Base-by-base conservation (phyloP, 192 early-diverging fungal genomes). In the Gamsiella multidivaricata region DNA sequence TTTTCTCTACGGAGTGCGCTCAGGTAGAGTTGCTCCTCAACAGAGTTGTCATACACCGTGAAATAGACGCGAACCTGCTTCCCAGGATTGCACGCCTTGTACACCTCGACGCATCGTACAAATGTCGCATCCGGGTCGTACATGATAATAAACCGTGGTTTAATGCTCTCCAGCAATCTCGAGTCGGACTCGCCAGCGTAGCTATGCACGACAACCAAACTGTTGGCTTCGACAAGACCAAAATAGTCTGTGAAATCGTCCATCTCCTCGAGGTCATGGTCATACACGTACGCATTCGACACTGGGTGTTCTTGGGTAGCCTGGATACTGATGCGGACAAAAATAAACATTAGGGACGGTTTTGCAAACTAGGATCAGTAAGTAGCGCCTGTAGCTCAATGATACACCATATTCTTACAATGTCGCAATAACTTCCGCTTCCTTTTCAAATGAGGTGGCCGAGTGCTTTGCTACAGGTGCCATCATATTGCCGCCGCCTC, bases 1-100 rank as follows among this genome's bases (percentile, higher is more conserved):
- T 96, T 96, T 75, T 99, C 97, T 45, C 87, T 87, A 22, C 97
- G 83, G 64, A 99, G 89, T 0, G 83, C 79, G 25, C 91, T 91
- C 36, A 99, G 72, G 63, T 96, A 99, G 28, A 87, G 81, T 80
- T 98, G 97, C 80, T 98, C 97, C 79, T 99, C 96, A 1, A 96
- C 87, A 9, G 94, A 95, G 79, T 96, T 93, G 54, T 97, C 93
- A 73, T 99, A 98, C 1, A 96, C 86, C 70, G 97, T 85, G 79
- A 98, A 97, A 60, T 96, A 98, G 7, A 98, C 93, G 55, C 90
- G 90, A 20, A 92, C 65, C 20, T 86, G 72, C 9, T 69, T 54
- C 2, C 72, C 74, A 8, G 89, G 88, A 69, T 91, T 54, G 17
- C 68, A 54, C 0, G 85, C 81, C 31, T 83, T 81, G 45, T 84